Base-by-base conservation (phyloP, 495 filamentous ascomycete genomes). In the Endocarpon pusillum region DNA sequence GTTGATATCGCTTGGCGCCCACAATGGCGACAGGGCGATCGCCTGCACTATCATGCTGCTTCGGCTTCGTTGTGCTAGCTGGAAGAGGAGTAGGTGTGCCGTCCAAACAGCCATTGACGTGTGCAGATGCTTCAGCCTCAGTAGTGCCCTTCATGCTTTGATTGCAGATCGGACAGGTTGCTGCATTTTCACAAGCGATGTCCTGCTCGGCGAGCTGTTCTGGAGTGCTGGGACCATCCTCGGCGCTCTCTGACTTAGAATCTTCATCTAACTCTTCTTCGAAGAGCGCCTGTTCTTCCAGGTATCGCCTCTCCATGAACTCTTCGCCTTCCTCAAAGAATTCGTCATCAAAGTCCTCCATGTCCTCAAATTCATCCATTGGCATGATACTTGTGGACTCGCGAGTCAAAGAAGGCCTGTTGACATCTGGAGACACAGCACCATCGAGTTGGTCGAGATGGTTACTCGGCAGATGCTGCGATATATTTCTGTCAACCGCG, bases 21-120 rank as follows among this genome's bases (percentile, higher is more conserved):
- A n/a, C n/a, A n/a, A n/a, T n/a, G 37, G 64, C 20, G 2, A 31
- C 34, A 4, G 19, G 15, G 32, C 34, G 42, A 9, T 21, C 8
- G 11, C 21, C 50, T 21, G 45, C 38, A 42, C 61, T 49, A 22
- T 37, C 33, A 7, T 40, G 33, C 3, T 48, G 33, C 1, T 19
- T 14, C 4, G 39, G 20, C 2, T 35, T 46, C 21, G 44, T 32
- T 12, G 42, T 44, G 9, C 41, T 33, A 12, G 36, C 31, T 21
- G 66, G 58, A 15, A 74, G 38, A 5, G 68, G 64, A 30, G 63
- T 55, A 10, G 73, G 63, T 34, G 76, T 78, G 0, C 82, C 83
- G 55, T 99, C 89, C 9, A 99, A 59, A 56, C 89, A 99, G 23
- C 72, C 68, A 49, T 99, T 99, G 37, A 96, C 89, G 51, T 99